Conservation (phyloP, 306 rosid species). For the Dalbergia cultrata region DNA sequence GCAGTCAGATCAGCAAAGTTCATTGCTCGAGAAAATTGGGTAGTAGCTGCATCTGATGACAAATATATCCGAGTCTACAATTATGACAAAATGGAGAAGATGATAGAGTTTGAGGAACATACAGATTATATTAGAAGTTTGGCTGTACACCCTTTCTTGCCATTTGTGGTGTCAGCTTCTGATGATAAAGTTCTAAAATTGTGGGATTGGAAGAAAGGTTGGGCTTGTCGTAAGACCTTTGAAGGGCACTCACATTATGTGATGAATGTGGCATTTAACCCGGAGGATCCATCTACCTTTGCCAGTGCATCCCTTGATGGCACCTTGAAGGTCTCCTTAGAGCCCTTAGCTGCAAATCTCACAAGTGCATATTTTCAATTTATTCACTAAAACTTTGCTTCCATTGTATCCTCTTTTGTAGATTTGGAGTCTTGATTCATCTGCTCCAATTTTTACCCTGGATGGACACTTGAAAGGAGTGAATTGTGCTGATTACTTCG, state of each 20-base stretch:
- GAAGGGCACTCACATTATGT: slow-evolving; percentile 76
- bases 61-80: slow-evolving; percentile 58
- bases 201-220: slow-evolving; percentile 72
- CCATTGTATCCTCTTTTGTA: slow-evolving; percentile 22
- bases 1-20: slow-evolving; percentile 81
- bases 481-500: slow-evolving; percentile 63
- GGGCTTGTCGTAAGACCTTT: slow-evolving; percentile 58
- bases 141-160: slow-evolving; percentile 64
- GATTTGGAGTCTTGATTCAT: slow-evolving; percentile 69
- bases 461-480: slow-evolving; percentile 76
- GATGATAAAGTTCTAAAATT: slow-evolving; percentile 64
- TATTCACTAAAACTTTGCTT: slow-evolving; percentile 5
- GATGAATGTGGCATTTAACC: slow-evolving; percentile 71
- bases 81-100: slow-evolving; percentile 53
- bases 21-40: slow-evolving; percentile 62
- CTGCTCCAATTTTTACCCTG: slow-evolving; percentile 55
- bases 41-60: slow-evolving; percentile 64
- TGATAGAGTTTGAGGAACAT: slow-evolving; percentile 64
- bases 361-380: background rate
- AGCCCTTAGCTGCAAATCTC: background rate
- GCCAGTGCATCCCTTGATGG: slow-evolving; percentile 71
- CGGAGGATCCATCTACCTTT: slow-evolving; percentile 51
- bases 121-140: slow-evolving; percentile 68
- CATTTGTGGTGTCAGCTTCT: slow-evolving; percentile 67
- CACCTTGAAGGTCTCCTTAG: slow-evolving; percentile 59